A percentile compares a stretch with the other conserved stretches of the same genome.
These are phyloP conservation scores for Schizophyllum amplum DNA, from an alignment of 1,284 basidiomycete species.

Conservation along the genomic window DNA sequence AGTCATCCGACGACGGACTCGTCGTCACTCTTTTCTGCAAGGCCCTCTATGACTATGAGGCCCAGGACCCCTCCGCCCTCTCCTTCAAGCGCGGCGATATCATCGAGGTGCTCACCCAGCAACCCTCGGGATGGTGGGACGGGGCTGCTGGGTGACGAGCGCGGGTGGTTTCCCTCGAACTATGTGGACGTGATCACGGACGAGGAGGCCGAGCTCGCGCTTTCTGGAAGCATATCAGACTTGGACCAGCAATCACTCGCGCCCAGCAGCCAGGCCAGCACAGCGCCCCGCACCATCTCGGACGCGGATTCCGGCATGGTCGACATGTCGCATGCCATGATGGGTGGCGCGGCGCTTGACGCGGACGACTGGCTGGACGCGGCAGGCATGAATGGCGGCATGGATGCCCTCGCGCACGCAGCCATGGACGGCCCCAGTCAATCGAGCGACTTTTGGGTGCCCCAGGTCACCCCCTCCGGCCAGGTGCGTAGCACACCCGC, in stretches of 20 bases:
- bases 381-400: constrained; percentile 17
- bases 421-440: constrained; percentile 27
- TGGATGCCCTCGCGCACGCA: constrained; percentile 19
- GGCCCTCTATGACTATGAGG: constrained; percentile 88
- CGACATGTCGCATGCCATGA: constrained; percentile 44
- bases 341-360: constrained; percentile 30
- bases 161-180: constrained; percentile 98
- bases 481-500: constrained; percentile 42
- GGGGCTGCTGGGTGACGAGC: constrained; percentile 81
- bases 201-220: constrained; percentile 56
- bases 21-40: constrained; percentile 78
- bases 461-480: constrained; percentile 62
- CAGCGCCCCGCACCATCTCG: background rate
- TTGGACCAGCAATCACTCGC: background rate
- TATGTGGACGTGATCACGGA: constrained; percentile 80
- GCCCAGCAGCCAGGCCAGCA: background rate
- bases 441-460: constrained; percentile 74
- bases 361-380: constrained; percentile 41
- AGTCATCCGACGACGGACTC: constrained; percentile 43
- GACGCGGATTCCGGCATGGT: constrained; percentile 19
- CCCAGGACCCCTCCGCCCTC: constrained; percentile 82
- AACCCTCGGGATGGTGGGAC: constrained; percentile 98
- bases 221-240: background rate
- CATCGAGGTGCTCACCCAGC: constrained; percentile 88
- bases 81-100: constrained; percentile 84